phyloP scores from a whole-genome alignment of 192 early-diverging fungal species.

The Pilaira anomala region DNA sequence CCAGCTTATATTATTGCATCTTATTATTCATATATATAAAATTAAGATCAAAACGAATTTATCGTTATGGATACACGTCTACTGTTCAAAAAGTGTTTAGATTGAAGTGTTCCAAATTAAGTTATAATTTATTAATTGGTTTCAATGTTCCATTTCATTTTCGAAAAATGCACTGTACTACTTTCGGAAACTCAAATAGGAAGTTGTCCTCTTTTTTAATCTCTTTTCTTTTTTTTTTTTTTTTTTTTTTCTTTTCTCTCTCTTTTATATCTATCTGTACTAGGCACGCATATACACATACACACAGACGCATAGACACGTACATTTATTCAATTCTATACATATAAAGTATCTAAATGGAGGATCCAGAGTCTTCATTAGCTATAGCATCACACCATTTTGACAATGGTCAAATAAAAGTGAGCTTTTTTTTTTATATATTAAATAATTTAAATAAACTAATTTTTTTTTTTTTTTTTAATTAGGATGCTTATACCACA shows the following conservation, averaged over 20 bases:
- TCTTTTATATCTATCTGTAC: too few relatives aligned
- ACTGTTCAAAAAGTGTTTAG: neutral
- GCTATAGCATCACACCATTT: constrained; percentile 17
- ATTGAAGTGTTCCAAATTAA: constrained; percentile 11
- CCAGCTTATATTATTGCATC: constrained; percentile 4
- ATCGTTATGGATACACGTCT: neutral
- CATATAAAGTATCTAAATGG: constrained; percentile 16
- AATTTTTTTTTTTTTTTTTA: neutral
- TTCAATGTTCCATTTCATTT: too few relatives aligned
- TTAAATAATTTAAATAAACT: neutral
- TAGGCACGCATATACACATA: too few relatives aligned
- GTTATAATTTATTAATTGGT: constrained; percentile 5
- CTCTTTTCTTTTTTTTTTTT: too few relatives aligned
- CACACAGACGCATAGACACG: too few relatives aligned
- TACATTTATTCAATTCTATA: too few relatives aligned
- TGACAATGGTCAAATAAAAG: constrained; percentile 34
- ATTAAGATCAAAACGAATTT: constrained; percentile 5
- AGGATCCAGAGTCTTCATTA: constrained; percentile 24
- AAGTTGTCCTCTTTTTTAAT: too few relatives aligned
- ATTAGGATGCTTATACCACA: constrained; percentile 10
- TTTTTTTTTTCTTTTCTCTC: too few relatives aligned
- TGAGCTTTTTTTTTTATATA: constrained; percentile 1
- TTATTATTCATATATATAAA: constrained; percentile 11
- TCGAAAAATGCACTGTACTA: too few relatives aligned
- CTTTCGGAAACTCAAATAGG: too few relatives aligned